Evolutionary conservation across 257 asterid genomes (phyloP).

Genomic region (Ilex asprella): DNA sequence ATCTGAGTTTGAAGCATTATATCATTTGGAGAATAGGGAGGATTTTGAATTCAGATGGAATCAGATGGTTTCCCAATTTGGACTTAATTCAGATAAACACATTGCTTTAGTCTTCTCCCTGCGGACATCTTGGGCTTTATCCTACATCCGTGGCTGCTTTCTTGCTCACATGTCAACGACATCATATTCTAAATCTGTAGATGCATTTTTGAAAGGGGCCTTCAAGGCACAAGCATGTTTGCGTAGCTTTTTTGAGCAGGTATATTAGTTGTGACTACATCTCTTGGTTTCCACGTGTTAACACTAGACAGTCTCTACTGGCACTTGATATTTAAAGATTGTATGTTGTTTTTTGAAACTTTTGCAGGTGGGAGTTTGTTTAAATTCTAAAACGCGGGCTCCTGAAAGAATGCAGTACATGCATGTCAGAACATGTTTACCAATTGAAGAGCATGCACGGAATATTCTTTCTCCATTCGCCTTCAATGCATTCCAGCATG

Average conservation of each 20-base stretch:
- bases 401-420: conserved; percentile 30
- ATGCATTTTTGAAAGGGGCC: conserved; percentile 28
- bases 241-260: conserved; percentile 59
- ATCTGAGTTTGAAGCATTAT: conserved; percentile 45
- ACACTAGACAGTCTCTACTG: not conserved
- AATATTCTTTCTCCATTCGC: conserved; percentile 47
- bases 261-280: conserved; percentile 6
- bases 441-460: conserved; percentile 58
- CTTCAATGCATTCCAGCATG: conserved; percentile 38
- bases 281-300: not conserved
- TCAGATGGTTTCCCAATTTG: conserved; percentile 44
- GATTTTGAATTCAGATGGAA: conserved; percentile 67
- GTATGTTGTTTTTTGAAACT: not conserved
- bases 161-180: conserved; percentile 44
- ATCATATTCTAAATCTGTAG: conserved; percentile 40
- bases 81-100: conserved; percentile 51
- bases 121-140: conserved; percentile 49
- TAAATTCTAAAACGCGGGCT: conserved; percentile 31
- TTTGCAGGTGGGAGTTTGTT: conserved; percentile 31
- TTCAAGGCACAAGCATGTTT: conserved; percentile 41
- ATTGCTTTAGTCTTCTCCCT: conserved; percentile 44
- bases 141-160: conserved; percentile 52
- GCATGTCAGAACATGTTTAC: conserved; percentile 54
- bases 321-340: not conserved
- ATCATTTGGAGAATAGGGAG: conserved; percentile 36